Evolutionary conservation across 768 basidiomycete species (phyloP).

Genomic region (Tremella yokohamensis): DNA sequence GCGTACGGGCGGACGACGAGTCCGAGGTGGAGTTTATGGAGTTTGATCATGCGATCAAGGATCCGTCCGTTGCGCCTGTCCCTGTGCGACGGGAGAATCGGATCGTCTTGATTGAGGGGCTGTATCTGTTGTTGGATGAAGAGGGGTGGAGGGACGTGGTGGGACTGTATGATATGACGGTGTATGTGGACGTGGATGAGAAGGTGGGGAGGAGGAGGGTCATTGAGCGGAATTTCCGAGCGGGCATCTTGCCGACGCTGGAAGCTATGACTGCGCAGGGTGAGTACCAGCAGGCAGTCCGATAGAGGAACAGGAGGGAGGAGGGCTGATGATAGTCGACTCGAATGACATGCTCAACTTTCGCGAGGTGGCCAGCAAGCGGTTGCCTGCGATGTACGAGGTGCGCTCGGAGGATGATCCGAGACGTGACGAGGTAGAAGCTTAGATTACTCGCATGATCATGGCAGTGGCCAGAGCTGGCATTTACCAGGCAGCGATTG

Average conservation of each 20-base stretch:
- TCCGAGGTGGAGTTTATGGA: constrained; percentile 51
- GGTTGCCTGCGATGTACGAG: no score
- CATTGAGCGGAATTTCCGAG: constrained; percentile 68
- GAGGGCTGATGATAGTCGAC: neutral
- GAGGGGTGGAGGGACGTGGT: constrained; percentile 68
- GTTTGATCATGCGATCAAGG: constrained; percentile 81
- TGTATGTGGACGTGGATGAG: constrained; percentile 64
- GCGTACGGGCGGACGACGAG: constrained; percentile 53
- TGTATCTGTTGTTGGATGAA: constrained; percentile 72
- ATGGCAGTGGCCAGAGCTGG: no score
- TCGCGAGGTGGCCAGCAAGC: neutral
- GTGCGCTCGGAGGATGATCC: neutral
- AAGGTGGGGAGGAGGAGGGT: constrained; percentile 61
- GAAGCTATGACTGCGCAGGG: constrained; percentile 53
- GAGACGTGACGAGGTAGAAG: neutral
- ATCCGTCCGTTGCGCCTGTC: constrained; percentile 64
- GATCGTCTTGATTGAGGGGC: constrained; percentile 78
- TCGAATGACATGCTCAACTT: neutral
- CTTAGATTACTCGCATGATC: no score
- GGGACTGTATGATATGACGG: constrained; percentile 67
- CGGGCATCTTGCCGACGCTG: constrained; percentile 64
- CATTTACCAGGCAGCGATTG: no score
- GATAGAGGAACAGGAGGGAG: neutral
- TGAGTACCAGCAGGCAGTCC: constrained; percentile 6
- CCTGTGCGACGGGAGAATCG: constrained; percentile 63